These are phyloP conservation scores for Tranzscheliella williamsii DNA, from an alignment of 1,284 basidiomycete genomes.

Conservation along the genomic window DNA sequence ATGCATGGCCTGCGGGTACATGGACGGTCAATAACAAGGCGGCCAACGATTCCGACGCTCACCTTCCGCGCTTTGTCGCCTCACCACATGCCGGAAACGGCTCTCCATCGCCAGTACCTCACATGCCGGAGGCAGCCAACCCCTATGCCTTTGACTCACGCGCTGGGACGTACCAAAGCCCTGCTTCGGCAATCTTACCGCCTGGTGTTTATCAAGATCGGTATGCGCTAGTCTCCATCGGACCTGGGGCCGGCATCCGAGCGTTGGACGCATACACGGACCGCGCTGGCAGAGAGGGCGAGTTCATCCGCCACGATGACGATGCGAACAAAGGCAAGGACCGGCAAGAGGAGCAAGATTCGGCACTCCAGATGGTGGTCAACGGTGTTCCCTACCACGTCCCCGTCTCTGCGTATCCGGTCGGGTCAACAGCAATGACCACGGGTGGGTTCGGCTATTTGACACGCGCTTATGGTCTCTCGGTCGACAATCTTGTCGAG, in stretches of 20 bases:
- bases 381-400: conserved; percentile 52
- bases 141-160: conserved; percentile 28
- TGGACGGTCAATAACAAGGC: conserved; percentile 33
- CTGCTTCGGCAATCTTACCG: conserved; percentile 22
- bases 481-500: conserved; percentile 50
- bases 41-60: conserved; percentile 14
- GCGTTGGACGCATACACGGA: conserved; percentile 46
- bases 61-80: conserved; percentile 26
- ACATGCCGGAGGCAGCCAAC: conserved; percentile 1
- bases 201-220: conserved; percentile 44
- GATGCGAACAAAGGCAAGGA: conserved; percentile 27
- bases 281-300: conserved; percentile 39
- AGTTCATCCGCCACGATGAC: conserved; percentile 13
- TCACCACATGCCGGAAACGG: conserved; percentile 5
- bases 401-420: conserved; percentile 63
- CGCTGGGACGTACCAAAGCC: conserved; percentile 3
- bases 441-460: conserved; percentile 88
- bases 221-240: conserved; percentile 41
- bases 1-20: conserved; percentile 30
- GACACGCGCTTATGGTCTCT: conserved; percentile 75
- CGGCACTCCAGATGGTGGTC: conserved; percentile 17
- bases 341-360: conserved; percentile 4
- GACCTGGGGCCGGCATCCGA: conserved; percentile 45
- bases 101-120: neutral
- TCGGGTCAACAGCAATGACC: conserved; percentile 77